phyloP scores from a whole-genome alignment of 495 filamentous ascomycete species.

The Penicillium silybi region DNA sequence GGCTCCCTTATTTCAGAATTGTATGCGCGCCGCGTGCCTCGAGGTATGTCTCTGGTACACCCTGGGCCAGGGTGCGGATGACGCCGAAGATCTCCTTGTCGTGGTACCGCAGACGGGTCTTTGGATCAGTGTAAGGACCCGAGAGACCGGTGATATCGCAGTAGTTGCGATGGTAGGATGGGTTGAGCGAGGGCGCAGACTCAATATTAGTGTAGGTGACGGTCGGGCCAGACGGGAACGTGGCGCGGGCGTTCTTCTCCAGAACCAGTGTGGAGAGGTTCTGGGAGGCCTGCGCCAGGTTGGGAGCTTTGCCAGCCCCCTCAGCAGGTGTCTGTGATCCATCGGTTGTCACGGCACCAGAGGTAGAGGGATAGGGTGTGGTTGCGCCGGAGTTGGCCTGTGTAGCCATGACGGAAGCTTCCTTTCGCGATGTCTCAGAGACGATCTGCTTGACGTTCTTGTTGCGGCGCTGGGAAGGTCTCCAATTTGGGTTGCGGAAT shows the following conservation, averaged over 20 bases:
- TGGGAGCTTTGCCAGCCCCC: slow-evolving; percentile 51
- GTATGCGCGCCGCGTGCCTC: slow-evolving; percentile 89
- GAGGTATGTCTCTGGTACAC: slow-evolving; percentile 78
- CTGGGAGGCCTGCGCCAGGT: slow-evolving; percentile 78
- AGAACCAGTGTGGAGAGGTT: slow-evolving; percentile 80
- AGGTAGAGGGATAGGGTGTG: slow-evolving; percentile 60
- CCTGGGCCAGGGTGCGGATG: slow-evolving; percentile 70
- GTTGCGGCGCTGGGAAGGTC: slow-evolving; percentile 88
- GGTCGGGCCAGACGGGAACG: slow-evolving; percentile 52
- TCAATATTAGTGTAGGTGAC: slow-evolving; percentile 96
- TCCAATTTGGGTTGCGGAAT: slow-evolving; percentile 87
- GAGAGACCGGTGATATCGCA: slow-evolving; percentile 93
- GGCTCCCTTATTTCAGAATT: slow-evolving; percentile 68
- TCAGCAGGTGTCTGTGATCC: slow-evolving; percentile 57
- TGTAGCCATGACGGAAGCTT: slow-evolving; percentile 73
- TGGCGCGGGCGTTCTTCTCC: slow-evolving; percentile 60
- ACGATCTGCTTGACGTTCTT: slow-evolving; percentile 97
- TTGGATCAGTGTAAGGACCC: slow-evolving; percentile 87
- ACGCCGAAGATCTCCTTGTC: slow-evolving; percentile 84
- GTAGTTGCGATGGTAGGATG: slow-evolving; percentile 72
- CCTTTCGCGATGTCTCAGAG: slow-evolving; percentile 80
- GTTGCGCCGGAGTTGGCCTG: slow-evolving; percentile 77
- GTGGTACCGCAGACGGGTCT: slow-evolving; percentile 85
- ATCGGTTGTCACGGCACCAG: slow-evolving; percentile 47
- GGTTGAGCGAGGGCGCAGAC: slow-evolving; percentile 75